Percentiles rank a stretch among this genome's conserved stretches.
phyloP scores from a whole-genome alignment of 1,139 yeast genomes.

The Sugiyamaella grinbergsii region DNA sequence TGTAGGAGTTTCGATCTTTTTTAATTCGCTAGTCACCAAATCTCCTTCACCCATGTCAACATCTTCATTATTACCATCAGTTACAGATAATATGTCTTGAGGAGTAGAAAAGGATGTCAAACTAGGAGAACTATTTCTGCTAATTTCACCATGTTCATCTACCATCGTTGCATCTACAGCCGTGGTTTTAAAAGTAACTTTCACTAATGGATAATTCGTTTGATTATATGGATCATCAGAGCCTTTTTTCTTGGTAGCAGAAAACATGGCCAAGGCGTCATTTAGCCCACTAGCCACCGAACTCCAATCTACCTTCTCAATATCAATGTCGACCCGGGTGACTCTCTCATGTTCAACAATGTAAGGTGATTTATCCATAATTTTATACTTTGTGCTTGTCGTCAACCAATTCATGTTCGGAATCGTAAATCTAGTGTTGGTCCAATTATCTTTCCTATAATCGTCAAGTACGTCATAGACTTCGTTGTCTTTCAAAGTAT shows the following conservation, averaged over 20 bases:
- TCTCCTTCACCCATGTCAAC: neutral
- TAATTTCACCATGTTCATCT: neutral
- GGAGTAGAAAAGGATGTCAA: slow-evolving; percentile 11
- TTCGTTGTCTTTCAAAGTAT: slow-evolving; percentile 26
- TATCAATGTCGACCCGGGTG: slow-evolving; percentile 27
- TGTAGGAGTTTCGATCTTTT: neutral
- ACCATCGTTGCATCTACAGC: slow-evolving; percentile 1
- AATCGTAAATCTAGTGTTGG: neutral
- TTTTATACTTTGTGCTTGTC: slow-evolving; percentile 12
- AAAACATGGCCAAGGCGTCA: slow-evolving; percentile 28
- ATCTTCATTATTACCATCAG: neutral
- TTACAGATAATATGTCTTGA: neutral
- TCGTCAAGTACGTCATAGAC: slow-evolving; percentile 21
- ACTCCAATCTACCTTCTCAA: slow-evolving; percentile 36
- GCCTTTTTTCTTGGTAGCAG: slow-evolving; percentile 28
- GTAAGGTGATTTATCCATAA: slow-evolving; percentile 24
- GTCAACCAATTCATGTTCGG: slow-evolving; percentile 31
- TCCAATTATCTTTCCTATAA: slow-evolving; percentile 13
- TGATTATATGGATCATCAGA: slow-evolving; percentile 35
- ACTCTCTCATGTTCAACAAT: slow-evolving; percentile 19
- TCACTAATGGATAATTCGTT: slow-evolving; percentile 6
- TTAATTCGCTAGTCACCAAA: neutral
- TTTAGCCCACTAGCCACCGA: slow-evolving; percentile 33
- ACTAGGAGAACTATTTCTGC: slow-evolving; percentile 3
- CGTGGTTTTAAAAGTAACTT: slow-evolving; percentile 4